A percentile compares a stretch with the other conserved stretches of the same genome.
Evolutionary conservation across 2,329 filamentous ascomycete genomes (phyloP).

Genomic region (Ophiocordyceps camponoti-leonardi): DNA sequence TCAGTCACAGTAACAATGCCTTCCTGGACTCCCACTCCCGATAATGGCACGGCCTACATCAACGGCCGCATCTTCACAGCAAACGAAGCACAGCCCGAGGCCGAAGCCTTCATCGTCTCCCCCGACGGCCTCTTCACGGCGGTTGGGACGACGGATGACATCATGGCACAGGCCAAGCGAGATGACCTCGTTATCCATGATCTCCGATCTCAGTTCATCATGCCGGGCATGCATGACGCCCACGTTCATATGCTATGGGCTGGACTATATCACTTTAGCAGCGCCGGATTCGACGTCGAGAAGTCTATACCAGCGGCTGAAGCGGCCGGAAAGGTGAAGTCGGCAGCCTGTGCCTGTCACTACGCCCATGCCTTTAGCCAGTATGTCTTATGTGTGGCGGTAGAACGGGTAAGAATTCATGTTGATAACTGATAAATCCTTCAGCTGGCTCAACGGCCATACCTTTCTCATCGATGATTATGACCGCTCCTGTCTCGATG

Average conservation of each 20-base stretch:
- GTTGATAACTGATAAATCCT: not conserved
- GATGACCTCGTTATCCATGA: not conserved
- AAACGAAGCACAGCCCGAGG: not conserved
- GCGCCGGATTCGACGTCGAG: not conserved
- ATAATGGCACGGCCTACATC: not conserved
- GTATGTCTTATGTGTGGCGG: too few relatives aligned
- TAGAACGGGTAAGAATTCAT: too few relatives aligned
- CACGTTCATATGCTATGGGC: not conserved
- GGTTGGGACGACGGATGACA: not conserved
- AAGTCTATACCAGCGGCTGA: not conserved
- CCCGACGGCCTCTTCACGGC: not conserved
- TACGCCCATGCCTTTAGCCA: conserved; percentile 1
- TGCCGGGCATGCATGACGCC: conserved; percentile 1
- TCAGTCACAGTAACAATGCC: too few relatives aligned
- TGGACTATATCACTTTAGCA: conserved; percentile 1
- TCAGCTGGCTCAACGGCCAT: not conserved
- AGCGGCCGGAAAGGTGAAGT: not conserved
- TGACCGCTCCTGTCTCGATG: conserved; percentile 1
- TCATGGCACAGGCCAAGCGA: not conserved
- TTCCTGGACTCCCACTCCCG: not conserved
- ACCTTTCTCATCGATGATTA: not conserved
- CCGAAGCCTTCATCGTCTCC: conserved; percentile 1
- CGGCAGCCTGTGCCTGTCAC: not conserved
- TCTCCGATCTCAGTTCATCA: not conserved
- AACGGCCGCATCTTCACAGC: conserved; percentile 1